Percentiles rank a stretch among this genome's conserved stretches.
phyloP scores from a whole-genome alignment of 192 early-diverging fungal species.

The Radiomyces spectabilis region DNA sequence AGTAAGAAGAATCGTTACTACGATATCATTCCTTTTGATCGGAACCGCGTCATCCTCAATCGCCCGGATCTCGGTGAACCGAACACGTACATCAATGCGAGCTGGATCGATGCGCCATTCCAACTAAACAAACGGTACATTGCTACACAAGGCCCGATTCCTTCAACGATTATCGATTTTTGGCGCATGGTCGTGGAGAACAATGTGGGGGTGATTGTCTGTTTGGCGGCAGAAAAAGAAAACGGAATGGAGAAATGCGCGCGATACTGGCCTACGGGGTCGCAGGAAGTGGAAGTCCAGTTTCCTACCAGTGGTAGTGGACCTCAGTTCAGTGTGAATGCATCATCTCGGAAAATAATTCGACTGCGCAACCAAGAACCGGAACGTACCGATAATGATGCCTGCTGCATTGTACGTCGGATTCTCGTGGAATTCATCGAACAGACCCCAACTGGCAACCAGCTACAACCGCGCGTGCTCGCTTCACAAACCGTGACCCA shows the following conservation, averaged over 20 bases:
- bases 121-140: constrained; percentile 58
- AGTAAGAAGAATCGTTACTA: constrained; percentile 32
- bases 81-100: constrained; percentile 74
- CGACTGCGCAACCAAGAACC: constrained; percentile 11
- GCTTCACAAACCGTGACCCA: constrained; percentile 62
- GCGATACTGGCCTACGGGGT: constrained; percentile 74
- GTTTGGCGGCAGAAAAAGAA: constrained; percentile 77
- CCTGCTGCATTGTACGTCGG: not conserved
- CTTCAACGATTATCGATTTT: constrained; percentile 68
- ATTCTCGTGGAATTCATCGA: not conserved
- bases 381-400: not conserved
- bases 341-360: not conserved
- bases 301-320: not conserved
- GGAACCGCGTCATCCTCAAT: constrained; percentile 6
- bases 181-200: constrained; percentile 92
- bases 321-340: not conserved
- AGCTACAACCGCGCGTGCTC: constrained; percentile 8
- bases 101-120: constrained; percentile 47
- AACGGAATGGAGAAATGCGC: constrained; percentile 68
- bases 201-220: constrained; percentile 67
- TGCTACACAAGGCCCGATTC: constrained; percentile 83
- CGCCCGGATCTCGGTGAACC: not conserved
- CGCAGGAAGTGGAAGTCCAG: constrained; percentile 18
- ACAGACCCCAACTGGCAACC: not conserved
- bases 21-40: constrained; percentile 27